Evolutionary conservation across 352 stramenopile genomes (phyloP), one percentile per base, ranked within the genome.

Genomic region (Phytophthora megakarya): DNA sequence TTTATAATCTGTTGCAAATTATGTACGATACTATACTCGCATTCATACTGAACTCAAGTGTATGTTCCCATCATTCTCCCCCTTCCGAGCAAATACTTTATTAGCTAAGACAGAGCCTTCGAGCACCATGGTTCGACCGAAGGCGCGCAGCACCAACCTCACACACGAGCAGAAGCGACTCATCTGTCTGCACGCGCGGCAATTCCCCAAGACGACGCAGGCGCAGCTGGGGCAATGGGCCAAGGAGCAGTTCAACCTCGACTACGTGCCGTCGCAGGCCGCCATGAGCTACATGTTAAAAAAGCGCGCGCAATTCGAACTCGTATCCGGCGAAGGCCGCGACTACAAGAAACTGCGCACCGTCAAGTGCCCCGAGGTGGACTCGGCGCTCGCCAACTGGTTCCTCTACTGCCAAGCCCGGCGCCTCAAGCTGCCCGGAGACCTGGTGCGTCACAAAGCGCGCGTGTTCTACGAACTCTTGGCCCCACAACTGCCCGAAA

Each of bases 281-380:
- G 84, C 82, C 26, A 91, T 93, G 62, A 91, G 81, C 49, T 85
- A 92, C 71, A 89, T 86, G 76, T 81, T 93, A 57, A 91, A 92
- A 68, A 80, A 78, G 35, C 78, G 80, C 45, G 74, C 80, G 39
- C 73, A 80, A 47, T 89, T 90, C 49, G 81, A 89, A 63, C 80
- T 89, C 68, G 83, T 93, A 66, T 76, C 80, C 50, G 82, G 77
- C 65, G 83, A 93, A 43, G 82, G 88, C 49, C 78, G 84, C 59
- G 82, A 82, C 39, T 80, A 81, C 67, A 93, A 93, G 65, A 87
- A 86, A 45, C 75, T 88, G 58, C 82, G 82, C 53, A 85, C 77
- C 12, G 82, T 91, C 64, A 90, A 90, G 63, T 88, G 87, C 60
- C 84, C 84, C 3, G 78, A 90, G 25, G 76, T 93, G 50, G 85